Evolutionary conservation across 1,284 basidiomycete genomes (phyloP), one percentile per base, ranked within the genome.

Genomic region (Wallemia hederae): DNA sequence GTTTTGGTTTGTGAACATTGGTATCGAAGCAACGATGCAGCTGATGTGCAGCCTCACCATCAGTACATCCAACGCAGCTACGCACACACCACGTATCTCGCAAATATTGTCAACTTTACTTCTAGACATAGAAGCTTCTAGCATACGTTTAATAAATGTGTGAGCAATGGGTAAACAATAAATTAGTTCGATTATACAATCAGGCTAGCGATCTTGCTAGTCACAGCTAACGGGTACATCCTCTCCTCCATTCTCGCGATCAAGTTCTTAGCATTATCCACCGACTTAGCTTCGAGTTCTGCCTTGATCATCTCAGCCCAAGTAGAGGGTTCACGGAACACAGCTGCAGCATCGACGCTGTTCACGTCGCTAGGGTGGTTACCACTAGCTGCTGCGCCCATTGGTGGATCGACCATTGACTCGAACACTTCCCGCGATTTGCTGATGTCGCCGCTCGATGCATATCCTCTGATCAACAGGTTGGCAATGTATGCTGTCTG

Each of bases 401-500:
- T 77, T 0, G 84, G 77, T 27, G 56, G 56, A 69, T 98, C 91
- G n/a, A 74, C 73, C 70, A 98, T 77, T n/a, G 75, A 72, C 70
- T 91, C 87, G 69, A 99, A 99, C 58, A 94, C 72, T 27, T 70
- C 72, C 31, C 90, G 75, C 0, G 90, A 80, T 56, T 76, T 73
- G 27, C 79, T 79, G 60, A 94, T 74, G 58, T 82, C 75, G 2
- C 82, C 82, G 5, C 77, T 76, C 27, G 79, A 75, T 0, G 90
- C 81, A 67, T 90, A 85, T 1, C 85, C 87, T 68, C 83, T 83
- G 74, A 98, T 97, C 65, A 96, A 73, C 63, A 86, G 75, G 71
- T 98, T 98, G 56, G 84, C 85, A 64, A 97, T 85, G 71, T 98
- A 99, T 0, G 94, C 92, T 0, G 92, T 98, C 77, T 89, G 82